These are phyloP conservation scores for Podospora tetraspora DNA, from an alignment of 495 filamentous ascomycete species.

Conservation along the genomic window DNA sequence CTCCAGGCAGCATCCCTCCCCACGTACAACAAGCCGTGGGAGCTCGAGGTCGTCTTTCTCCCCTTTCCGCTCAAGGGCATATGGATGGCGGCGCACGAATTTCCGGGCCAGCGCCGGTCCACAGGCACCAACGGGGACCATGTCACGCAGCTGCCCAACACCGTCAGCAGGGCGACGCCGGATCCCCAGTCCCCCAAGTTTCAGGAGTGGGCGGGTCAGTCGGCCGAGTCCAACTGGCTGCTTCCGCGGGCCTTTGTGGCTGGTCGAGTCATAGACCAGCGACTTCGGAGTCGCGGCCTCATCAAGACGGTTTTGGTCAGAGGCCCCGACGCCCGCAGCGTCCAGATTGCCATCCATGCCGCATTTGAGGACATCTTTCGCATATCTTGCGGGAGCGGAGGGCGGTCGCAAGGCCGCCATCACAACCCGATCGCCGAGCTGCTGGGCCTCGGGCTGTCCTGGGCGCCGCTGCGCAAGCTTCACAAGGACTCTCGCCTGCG, in stretches of 20 bases:
- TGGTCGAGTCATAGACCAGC: conserved; percentile 50
- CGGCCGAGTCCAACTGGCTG: conserved; percentile 46
- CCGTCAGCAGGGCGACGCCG: conserved; percentile 34
- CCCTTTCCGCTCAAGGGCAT: conserved; percentile 60
- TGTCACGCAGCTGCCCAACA: conserved; percentile 54
- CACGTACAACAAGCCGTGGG: conserved; percentile 54
- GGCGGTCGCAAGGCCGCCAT: conserved; percentile 20
- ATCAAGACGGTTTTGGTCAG: conserved; percentile 54
- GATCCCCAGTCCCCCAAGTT: conserved; percentile 41
- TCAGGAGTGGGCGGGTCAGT: conserved; percentile 42
- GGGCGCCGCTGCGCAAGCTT: conserved; percentile 65
- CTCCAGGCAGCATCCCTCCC: conserved; percentile 53
- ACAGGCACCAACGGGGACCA: conserved; percentile 43
- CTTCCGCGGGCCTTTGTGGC: conserved; percentile 53
- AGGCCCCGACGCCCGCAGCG: conserved; percentile 54
- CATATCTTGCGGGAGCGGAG: conserved; percentile 17
- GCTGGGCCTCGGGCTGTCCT: conserved; percentile 49
- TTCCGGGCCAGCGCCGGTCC: conserved; percentile 40
- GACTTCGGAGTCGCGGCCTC: conserved; percentile 61
- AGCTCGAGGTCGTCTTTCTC: conserved; percentile 63
- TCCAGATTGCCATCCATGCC: conserved; percentile 52
- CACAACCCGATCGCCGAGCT: conserved; percentile 36
- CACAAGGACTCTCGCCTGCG: conserved; percentile 61
- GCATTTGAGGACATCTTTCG: conserved; percentile 53
- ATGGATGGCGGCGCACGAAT: conserved; percentile 51